phyloP scores from a whole-genome alignment of 2,329 filamentous ascomycete species.

The Clonostachys chloroleuca region DNA sequence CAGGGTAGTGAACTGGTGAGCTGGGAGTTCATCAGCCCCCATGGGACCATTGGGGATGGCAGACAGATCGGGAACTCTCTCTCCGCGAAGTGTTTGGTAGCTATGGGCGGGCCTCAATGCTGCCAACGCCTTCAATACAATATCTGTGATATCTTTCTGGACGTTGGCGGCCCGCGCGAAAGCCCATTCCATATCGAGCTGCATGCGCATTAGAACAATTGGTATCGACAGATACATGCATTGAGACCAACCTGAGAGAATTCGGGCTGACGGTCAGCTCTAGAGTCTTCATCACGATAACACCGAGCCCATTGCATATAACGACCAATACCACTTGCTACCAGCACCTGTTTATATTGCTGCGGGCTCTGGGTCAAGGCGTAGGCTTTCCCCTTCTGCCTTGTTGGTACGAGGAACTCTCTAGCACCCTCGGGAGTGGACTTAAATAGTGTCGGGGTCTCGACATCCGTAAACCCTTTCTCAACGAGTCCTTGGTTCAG shows the following conservation, averaged over 20 bases:
- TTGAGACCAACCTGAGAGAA: constrained; percentile 70
- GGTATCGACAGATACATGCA: neutral
- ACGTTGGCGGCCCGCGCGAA: constrained; percentile 58
- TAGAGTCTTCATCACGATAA: constrained; percentile 90
- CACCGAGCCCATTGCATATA: constrained; percentile 95
- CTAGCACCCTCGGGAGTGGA: constrained; percentile 93
- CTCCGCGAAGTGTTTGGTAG: constrained; percentile 58
- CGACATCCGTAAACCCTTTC: constrained; percentile 69
- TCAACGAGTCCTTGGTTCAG: constrained; percentile 49
- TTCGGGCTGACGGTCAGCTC: constrained; percentile 91
- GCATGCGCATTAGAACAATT: constrained; percentile 1
- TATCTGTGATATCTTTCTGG: constrained; percentile 25
- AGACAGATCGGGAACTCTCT: constrained; percentile 22
- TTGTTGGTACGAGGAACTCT: constrained; percentile 89
- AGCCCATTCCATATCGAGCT: constrained; percentile 92
- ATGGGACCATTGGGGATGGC: constrained; percentile 9
- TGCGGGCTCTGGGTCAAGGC: constrained; percentile 94
- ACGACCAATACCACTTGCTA: constrained; percentile 77
- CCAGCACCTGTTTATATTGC: constrained; percentile 97
- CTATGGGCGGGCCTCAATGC: constrained; percentile 27
- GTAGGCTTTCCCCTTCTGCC: constrained; percentile 73
- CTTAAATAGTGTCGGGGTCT: constrained; percentile 94
- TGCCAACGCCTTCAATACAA: constrained; percentile 20
- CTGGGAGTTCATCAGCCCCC: constrained; percentile 1
- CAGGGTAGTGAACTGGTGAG: constrained; percentile 23